Percentiles rank a stretch among this genome's conserved stretches.
Conservation (phyloP, 2,329 filamentous ascomycete genomes). For the Aspergillus vadensis region DNA sequence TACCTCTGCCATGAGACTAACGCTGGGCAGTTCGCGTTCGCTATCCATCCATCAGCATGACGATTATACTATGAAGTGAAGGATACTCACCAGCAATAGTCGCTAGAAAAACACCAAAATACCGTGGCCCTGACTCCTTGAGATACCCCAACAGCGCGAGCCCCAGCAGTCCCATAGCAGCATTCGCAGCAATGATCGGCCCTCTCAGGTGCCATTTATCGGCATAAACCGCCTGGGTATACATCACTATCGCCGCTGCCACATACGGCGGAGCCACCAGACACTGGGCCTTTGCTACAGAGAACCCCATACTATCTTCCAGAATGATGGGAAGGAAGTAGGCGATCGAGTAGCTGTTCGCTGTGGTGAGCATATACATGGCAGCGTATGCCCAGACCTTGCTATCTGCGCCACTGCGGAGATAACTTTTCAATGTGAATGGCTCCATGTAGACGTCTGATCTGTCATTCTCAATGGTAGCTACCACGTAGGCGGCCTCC, state of each 20-base stretch:
- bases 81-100: conserved; percentile 69
- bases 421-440: conserved; percentile 52
- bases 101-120: conserved; percentile 72
- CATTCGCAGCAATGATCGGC: conserved; percentile 66
- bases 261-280: conserved; percentile 69
- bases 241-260: conserved; percentile 74
- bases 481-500: conserved; percentile 54
- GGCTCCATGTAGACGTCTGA: conserved; percentile 53
- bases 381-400: conserved; percentile 59
- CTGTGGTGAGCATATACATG: conserved; percentile 60
- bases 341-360: conserved; percentile 73
- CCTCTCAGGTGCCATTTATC: conserved; percentile 67
- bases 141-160: conserved; percentile 70
- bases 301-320: conserved; percentile 62
- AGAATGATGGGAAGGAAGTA: conserved; percentile 81
- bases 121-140: conserved; percentile 57
- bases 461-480: conserved; percentile 56
- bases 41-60: neutral
- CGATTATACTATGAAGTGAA: neutral
- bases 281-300: conserved; percentile 65
- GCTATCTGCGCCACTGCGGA: conserved; percentile 50
- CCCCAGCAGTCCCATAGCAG: conserved; percentile 65
- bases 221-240: conserved; percentile 58
- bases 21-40: conserved; percentile 47
- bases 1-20: conserved; percentile 71